Evolutionary conservation across 306 rosid genomes (phyloP).

Genomic region (Sicyos baderoa): DNA sequence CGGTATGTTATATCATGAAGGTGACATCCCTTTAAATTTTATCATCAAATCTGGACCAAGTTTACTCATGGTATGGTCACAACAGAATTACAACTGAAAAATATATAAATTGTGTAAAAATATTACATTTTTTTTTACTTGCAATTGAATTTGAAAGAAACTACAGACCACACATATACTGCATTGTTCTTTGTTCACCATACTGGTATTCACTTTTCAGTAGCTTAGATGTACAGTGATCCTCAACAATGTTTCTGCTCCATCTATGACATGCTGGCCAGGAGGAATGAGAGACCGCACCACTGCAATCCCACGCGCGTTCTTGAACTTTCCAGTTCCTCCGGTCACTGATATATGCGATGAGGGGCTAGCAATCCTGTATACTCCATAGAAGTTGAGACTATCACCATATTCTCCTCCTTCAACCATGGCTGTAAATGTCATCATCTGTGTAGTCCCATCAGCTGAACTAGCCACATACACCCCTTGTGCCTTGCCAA

Average conservation of each 20-base stretch:
- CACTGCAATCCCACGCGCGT: constrained; percentile 66
- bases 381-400: constrained; percentile 65
- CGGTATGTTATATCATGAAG: not conserved
- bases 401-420: constrained; percentile 94
- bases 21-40: not conserved
- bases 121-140: constrained; percentile 11
- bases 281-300: constrained; percentile 61
- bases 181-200: constrained; percentile 14
- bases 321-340: constrained; percentile 80
- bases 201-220: constrained; percentile 14
- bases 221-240: constrained; percentile 47
- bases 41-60: constrained; percentile 5
- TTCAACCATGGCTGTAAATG: constrained; percentile 71
- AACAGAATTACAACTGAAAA: constrained; percentile 16
- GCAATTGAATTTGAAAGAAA: not conserved
- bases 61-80: not conserved
- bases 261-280: constrained; percentile 71
- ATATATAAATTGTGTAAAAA: not conserved
- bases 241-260: constrained; percentile 83
- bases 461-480: constrained; percentile 84
- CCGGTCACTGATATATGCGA: constrained; percentile 65
- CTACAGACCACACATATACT: constrained; percentile 22
- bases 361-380: constrained; percentile 56
- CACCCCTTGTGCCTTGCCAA: constrained; percentile 71
- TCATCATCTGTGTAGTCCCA: constrained; percentile 76